These are phyloP conservation scores for Penicillium coffeae DNA, from an alignment of 495 filamentous ascomycete species.

Conservation along the genomic window DNA sequence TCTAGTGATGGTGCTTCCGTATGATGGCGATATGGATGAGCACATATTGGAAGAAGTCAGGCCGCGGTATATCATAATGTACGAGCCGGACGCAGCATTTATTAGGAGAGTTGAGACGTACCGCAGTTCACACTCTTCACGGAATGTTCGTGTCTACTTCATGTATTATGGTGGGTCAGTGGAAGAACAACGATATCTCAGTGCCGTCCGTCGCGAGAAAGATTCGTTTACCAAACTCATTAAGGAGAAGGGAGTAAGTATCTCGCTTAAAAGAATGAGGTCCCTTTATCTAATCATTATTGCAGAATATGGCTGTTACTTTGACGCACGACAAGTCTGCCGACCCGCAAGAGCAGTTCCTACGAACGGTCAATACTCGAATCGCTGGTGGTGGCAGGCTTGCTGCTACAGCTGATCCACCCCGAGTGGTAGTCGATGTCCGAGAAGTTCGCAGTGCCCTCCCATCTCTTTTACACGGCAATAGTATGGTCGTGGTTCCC, in stretches of 20 bases:
- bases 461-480: slow-evolving; percentile 85
- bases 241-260: slow-evolving; percentile 71
- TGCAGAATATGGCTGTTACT: slow-evolving; percentile 77
- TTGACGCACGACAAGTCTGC: slow-evolving; percentile 68
- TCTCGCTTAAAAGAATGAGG: slow-evolving; percentile 1
- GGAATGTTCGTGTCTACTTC: slow-evolving; percentile 90
- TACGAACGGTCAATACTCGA: slow-evolving; percentile 92
- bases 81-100: slow-evolving; percentile 93
- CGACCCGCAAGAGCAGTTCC: slow-evolving; percentile 86
- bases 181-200: slow-evolving; percentile 93
- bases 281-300: background rate
- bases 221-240: slow-evolving; percentile 93
- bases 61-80: slow-evolving; percentile 96
- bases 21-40: slow-evolving; percentile 93
- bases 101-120: slow-evolving; percentile 94
- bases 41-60: slow-evolving; percentile 90
- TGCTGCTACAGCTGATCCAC: slow-evolving; percentile 85
- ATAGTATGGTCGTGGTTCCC: slow-evolving; percentile 78
- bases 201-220: slow-evolving; percentile 84
- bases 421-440: slow-evolving; percentile 89
- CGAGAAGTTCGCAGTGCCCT: slow-evolving; percentile 93
- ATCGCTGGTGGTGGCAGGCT: slow-evolving; percentile 91
- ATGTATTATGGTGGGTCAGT: slow-evolving; percentile 93
- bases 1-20: slow-evolving; percentile 84
- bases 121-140: slow-evolving; percentile 83